These are phyloP conservation scores for Boletus patriciae DNA, from an alignment of 768 basidiomycete genomes.

Conservation along the genomic window DNA sequence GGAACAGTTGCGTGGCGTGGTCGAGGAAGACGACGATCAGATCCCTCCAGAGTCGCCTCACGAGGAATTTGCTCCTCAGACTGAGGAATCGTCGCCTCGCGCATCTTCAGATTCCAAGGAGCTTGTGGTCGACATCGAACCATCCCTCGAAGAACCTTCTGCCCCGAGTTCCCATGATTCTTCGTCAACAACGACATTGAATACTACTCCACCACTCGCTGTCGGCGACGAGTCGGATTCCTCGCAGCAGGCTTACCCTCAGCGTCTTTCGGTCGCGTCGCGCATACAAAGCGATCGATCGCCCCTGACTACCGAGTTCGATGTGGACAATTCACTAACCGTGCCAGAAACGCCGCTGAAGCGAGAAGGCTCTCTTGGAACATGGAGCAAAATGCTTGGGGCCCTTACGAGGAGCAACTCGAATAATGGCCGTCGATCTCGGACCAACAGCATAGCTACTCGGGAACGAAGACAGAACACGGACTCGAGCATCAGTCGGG, in stretches of 20 bases:
- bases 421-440: slow-evolving; percentile 69
- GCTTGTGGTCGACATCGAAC: slow-evolving; percentile 62
- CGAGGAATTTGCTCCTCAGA: slow-evolving; percentile 46
- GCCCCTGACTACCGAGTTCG: slow-evolving; percentile 49
- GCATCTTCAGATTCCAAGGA: slow-evolving; percentile 61
- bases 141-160: slow-evolving; percentile 50
- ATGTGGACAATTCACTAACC: slow-evolving; percentile 47
- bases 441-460: slow-evolving; percentile 71
- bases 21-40: slow-evolving; percentile 47
- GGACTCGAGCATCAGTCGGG: slow-evolving; percentile 71
- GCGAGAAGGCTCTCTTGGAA: slow-evolving; percentile 54
- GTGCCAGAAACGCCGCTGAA: slow-evolving; percentile 50
- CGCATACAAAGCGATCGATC: slow-evolving; percentile 63
- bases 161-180: slow-evolving; percentile 49
- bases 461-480: slow-evolving; percentile 68
- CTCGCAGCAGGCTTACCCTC: slow-evolving; percentile 53
- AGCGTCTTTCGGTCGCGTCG: slow-evolving; percentile 60
- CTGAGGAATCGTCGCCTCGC: slow-evolving; percentile 54
- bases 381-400: slow-evolving; percentile 68
- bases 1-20: slow-evolving; percentile 36
- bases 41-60: slow-evolving; percentile 53
- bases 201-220: slow-evolving; percentile 39
- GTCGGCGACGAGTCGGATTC: slow-evolving; percentile 51
- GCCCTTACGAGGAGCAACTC: slow-evolving; percentile 67
- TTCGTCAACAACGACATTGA: slow-evolving; percentile 47